Conservation (phyloP, 2,329 filamentous ascomycete species). For the Aspergillus proliferans region DNA sequence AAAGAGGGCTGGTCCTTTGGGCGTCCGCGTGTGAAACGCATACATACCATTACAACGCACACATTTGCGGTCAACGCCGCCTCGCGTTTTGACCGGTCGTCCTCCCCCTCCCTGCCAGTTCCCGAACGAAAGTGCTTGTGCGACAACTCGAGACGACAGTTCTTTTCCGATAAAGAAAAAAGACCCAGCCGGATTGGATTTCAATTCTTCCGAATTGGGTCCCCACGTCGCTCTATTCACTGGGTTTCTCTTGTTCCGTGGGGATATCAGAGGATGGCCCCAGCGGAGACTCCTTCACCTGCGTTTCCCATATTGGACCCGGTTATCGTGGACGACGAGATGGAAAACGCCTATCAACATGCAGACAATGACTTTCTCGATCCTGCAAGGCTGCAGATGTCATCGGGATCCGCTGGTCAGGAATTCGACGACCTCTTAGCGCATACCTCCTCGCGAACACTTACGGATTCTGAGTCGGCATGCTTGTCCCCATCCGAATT, state of each 20-base stretch:
- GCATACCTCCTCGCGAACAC: slow-evolving; percentile 22
- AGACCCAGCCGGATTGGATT: not conserved
- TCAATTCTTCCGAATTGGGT: too few relatives aligned
- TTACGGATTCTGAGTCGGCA: slow-evolving; percentile 22
- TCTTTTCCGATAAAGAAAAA: slow-evolving; percentile 3
- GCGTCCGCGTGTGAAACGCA: not conserved
- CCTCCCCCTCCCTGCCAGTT: not conserved
- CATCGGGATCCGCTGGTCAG: slow-evolving; percentile 30
- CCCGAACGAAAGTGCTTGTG: not conserved
- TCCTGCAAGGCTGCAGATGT: slow-evolving; percentile 30
- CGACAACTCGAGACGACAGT: not conserved
- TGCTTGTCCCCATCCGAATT: slow-evolving; percentile 25
- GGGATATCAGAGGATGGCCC: slow-evolving; percentile 29
- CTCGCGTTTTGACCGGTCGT: not conserved
- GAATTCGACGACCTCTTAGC: slow-evolving; percentile 40
- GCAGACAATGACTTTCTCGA: slow-evolving; percentile 40
- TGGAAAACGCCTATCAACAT: slow-evolving; percentile 36
- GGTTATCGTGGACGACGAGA: slow-evolving; percentile 38
- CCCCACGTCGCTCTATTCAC: not conserved
- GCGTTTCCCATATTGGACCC: slow-evolving; percentile 34
- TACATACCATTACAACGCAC: not conserved
- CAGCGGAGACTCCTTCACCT: slow-evolving; percentile 31
- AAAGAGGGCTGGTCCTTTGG: not conserved
- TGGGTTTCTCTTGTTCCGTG: not conserved
- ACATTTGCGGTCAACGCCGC: not conserved